Evolutionary conservation across 495 filamentous ascomycete genomes (phyloP), one percentile per base, ranked within the genome.

Genomic region (Chaetomium cochliodes): DNA sequence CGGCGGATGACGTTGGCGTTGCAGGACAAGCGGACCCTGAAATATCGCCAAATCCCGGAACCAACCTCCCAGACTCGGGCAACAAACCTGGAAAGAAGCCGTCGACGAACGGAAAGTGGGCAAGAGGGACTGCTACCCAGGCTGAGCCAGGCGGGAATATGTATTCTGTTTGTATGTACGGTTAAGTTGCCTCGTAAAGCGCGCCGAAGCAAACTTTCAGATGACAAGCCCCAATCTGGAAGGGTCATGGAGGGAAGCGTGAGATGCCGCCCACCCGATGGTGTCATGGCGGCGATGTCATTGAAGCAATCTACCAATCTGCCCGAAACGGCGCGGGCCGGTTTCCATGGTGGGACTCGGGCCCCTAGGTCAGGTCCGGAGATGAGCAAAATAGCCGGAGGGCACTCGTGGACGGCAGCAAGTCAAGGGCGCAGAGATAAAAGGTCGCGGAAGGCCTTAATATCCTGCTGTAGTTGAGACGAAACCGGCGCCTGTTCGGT

Each of bases 1-100:
- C 39, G 25, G 58, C 37, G 39, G 49, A 64, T 64, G 65, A 67
- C 65, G 65, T 67, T 64, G 20, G 54, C 41, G 56, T 12, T 60
- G 60, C 60, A 63, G 60, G 58, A 63, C 37, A 30, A 23, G 57
- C 60, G 49, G 33, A 44, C 37, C 60, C 60, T 54, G 16, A 42
- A 62, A 54, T 46, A 15, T 54, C 60, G 33, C 22, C 50, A 62
- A 54, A 54, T 62, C 16, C 60, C 60, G 60, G 60, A 53, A 54
- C 59, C 28, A 33, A 49, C 2, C 20, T 25, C 25, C 26, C 20
- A 51, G n/a, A 26, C 50, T 26, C 3, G 26, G 16, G 15, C 3
- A 37, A 28, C 11, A 23, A 46, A 47, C 56, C 22, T 25, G n/a
- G 56, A 23, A 58, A 44, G 52, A 55, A 3, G 25, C 7, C 28